Conservation (phyloP, 2,329 filamentous ascomycete genomes). For the Xylariaceae sp. region DNA sequence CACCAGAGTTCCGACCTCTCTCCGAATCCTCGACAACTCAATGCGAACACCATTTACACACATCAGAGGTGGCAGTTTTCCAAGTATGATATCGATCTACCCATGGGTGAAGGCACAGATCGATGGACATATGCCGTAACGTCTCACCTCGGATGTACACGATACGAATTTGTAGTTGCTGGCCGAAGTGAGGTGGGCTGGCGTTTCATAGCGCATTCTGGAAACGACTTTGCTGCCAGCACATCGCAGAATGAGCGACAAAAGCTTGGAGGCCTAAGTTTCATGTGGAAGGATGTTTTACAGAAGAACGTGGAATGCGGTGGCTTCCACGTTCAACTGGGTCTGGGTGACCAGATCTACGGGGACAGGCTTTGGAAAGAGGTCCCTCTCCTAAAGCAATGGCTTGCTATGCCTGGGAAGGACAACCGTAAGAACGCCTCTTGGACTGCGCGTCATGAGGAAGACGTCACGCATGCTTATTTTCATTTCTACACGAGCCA, state of each 20-base stretch:
- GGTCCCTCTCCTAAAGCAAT: conserved; percentile 87
- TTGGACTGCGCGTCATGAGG: conserved; percentile 93
- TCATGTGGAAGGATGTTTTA: conserved; percentile 99
- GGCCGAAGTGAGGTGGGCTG: conserved; percentile 86
- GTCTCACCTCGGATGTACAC: conserved; percentile 93
- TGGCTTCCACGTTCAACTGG: conserved; percentile 91
- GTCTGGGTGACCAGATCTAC: conserved; percentile 91
- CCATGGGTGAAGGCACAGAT: conserved; percentile 80
- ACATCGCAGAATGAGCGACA: conserved; percentile 82
- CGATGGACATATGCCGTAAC: conserved; percentile 99
- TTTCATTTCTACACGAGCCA: conserved; percentile 99
- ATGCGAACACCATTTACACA: conserved; percentile 74
- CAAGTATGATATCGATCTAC: conserved; percentile 85
- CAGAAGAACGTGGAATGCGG: conserved; percentile 96
- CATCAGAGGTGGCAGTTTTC: conserved; percentile 96
- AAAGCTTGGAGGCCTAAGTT: conserved; percentile 80
- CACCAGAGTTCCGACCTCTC: conserved; percentile 87
- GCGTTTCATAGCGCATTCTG: conserved; percentile 94
- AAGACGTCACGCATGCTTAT: conserved; percentile 92
- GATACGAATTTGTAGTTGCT: conserved; percentile 94
- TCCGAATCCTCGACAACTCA: conserved; percentile 84
- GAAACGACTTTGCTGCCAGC: conserved; percentile 89
- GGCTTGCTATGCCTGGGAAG: conserved; percentile 88
- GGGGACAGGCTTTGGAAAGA: conserved; percentile 96
- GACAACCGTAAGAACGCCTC: conserved; percentile 85